These are phyloP conservation scores for Pistacia atlantica DNA, from an alignment of 345 rosid genomes.

Conservation along the genomic window DNA sequence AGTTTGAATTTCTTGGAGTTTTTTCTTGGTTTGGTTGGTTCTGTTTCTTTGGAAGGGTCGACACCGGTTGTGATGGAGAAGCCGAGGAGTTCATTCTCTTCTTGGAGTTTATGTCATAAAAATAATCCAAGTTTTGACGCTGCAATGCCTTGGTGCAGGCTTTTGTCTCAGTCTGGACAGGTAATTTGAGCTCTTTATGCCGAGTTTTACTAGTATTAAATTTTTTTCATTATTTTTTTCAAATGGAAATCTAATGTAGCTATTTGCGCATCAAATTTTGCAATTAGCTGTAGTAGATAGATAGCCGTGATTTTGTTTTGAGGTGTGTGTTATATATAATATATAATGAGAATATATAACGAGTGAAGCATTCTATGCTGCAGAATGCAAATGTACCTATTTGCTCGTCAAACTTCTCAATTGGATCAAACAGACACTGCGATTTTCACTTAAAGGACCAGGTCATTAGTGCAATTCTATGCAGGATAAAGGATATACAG, in stretches of 20 bases:
- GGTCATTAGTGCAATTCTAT: slow-evolving; percentile 41
- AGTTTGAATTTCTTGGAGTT: slow-evolving; percentile 16
- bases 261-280: background rate
- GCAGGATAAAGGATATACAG: slow-evolving; percentile 71
- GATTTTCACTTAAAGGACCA: slow-evolving; percentile 54
- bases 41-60: slow-evolving; percentile 45
- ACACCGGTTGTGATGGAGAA: slow-evolving; percentile 55
- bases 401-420: slow-evolving; percentile 36
- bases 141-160: slow-evolving; percentile 69
- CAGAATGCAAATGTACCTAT: slow-evolving; percentile 70
- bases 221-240: background rate
- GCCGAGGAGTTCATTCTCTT: slow-evolving; percentile 48
- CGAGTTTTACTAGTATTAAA: background rate
- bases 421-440: slow-evolving; percentile 68
- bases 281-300: background rate
- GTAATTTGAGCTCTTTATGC: slow-evolving; percentile 30
- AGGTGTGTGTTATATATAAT: background rate
- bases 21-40: slow-evolving; percentile 13
- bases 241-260: background rate
- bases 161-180: slow-evolving; percentile 76
- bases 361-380: slow-evolving; percentile 17
- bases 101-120: slow-evolving; percentile 50
- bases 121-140: slow-evolving; percentile 40
- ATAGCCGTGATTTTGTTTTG: background rate
- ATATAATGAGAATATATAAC: background rate